Evolutionary conservation across 2,329 filamentous ascomycete species (phyloP), one percentile per base, ranked within the genome.

Genomic region (Nemania sp.): DNA sequence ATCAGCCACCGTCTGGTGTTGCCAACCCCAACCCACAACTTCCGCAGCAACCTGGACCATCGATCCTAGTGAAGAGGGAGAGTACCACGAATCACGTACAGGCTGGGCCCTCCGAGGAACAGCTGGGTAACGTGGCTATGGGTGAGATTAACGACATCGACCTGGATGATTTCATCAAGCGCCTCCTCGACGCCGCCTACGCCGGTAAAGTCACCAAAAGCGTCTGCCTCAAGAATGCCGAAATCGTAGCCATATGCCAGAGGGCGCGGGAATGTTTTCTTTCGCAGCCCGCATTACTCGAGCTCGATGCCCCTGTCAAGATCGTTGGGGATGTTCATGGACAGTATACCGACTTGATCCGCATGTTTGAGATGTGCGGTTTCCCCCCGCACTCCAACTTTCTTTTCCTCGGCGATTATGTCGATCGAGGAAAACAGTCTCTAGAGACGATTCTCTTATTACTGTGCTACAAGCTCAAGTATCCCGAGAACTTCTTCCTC

Each of bases 401-500:
- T 73, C 83, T 98, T 52, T 98, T 97, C 85, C 90, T 99, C 52
- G 95, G 95, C 70, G 95, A 99, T 77, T 99, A 99, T 74, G 95
- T 99, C 72, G 95, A 99, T 78, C 89, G 95, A 82, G 95, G 95
- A 81, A 98, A 99, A 85, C 95, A 99, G 80, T 97, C 94, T 39
- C 89, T 99, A 56, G 95, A 99, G 83, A 98, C 95, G 69, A 98
- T 99, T 79, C 97, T 92, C 81, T 84, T 99, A 66, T 85, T 99
- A 59, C 86, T 99, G 53, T 92, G 92, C 65, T 99, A 98, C 87
- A 99, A 99, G 87, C 96, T 99, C 86, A 98, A 98, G 83, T 98
- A 97, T 77, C 95, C 95, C 50, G 95, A 99, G 81, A 99, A 99
- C 83, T 98, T 99, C 82, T 99, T 99, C 83, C 90, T 99, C 69